These are phyloP conservation scores for Pichia kudriavzevii DNA, from an alignment of 1,139 yeast species.

Conservation along the genomic window DNA sequence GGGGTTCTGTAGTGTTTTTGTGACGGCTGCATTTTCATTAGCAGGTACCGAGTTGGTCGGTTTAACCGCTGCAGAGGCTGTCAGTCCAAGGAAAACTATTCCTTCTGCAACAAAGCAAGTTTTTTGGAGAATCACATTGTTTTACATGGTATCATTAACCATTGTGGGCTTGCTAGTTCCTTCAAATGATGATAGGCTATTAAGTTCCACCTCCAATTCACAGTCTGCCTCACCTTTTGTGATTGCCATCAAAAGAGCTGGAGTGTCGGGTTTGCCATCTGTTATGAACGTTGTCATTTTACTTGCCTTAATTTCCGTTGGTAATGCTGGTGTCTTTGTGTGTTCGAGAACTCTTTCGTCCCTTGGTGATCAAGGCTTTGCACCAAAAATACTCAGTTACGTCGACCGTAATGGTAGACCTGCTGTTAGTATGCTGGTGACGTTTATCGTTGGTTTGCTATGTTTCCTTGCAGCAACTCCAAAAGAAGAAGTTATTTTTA, in stretches of 20 bases:
- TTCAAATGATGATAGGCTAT: slow-evolving; percentile 42
- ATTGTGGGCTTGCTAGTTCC: slow-evolving; percentile 51
- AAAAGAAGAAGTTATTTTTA: slow-evolving; percentile 55
- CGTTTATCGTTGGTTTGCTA: slow-evolving; percentile 54
- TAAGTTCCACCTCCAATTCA: slow-evolving; percentile 33
- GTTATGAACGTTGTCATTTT: slow-evolving; percentile 63
- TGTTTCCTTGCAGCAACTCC: slow-evolving; percentile 63
- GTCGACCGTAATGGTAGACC: slow-evolving; percentile 70
- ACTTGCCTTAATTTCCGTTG: slow-evolving; percentile 57
- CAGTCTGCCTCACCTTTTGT: slow-evolving; percentile 44
- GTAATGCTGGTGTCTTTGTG: slow-evolving; percentile 66
- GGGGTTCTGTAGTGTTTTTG: slow-evolving; percentile 70
- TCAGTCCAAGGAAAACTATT: slow-evolving; percentile 55
- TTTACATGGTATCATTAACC: slow-evolving; percentile 49
- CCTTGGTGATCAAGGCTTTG: slow-evolving; percentile 71
- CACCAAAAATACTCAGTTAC: slow-evolving; percentile 62
- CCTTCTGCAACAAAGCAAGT: slow-evolving; percentile 64
- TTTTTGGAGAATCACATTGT: slow-evolving; percentile 56
- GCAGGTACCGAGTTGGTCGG: slow-evolving; percentile 77
- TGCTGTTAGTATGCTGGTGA: slow-evolving; percentile 47
- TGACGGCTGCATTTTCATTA: slow-evolving; percentile 79
- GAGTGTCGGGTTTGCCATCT: slow-evolving; percentile 40
- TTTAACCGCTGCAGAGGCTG: slow-evolving; percentile 76
- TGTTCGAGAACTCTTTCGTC: slow-evolving; percentile 74
- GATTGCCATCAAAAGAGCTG: slow-evolving; percentile 41